These are phyloP conservation scores for Didymella keratinophila DNA, from an alignment of 2,329 filamentous ascomycete genomes.

Conservation along the genomic window DNA sequence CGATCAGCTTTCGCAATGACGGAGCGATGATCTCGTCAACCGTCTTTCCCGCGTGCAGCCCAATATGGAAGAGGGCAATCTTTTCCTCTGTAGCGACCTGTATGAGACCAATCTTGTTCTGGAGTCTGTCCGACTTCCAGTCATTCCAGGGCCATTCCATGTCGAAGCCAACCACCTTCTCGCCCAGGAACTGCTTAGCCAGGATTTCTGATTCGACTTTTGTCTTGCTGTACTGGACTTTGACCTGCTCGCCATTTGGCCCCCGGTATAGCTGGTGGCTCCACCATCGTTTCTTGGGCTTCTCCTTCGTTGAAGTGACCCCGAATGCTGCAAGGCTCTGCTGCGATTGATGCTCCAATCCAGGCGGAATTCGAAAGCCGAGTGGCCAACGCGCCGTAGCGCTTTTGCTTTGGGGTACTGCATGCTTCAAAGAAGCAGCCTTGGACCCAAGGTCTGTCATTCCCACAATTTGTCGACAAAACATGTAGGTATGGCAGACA, in stretches of 20 bases:
- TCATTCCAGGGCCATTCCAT: conserved; percentile 77
- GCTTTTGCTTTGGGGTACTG: neutral
- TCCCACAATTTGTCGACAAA: neutral
- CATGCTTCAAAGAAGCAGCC: neutral
- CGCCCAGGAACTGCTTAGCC: conserved; percentile 69
- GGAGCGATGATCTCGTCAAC: conserved; percentile 70
- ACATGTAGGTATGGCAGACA: neutral
- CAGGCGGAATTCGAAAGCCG: conserved; percentile 28
- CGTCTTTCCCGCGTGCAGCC: conserved; percentile 58
- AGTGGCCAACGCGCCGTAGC: conserved; percentile 31
- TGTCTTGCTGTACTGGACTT: conserved; percentile 79
- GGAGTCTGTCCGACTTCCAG: conserved; percentile 57
- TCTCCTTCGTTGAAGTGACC: conserved; percentile 9
- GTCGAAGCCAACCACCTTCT: conserved; percentile 84
- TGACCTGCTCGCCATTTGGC: conserved; percentile 62
- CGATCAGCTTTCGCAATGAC: conserved; percentile 74
- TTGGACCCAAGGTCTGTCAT: conserved; percentile 1
- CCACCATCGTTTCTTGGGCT: conserved; percentile 62
- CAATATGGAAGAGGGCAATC: conserved; percentile 83
- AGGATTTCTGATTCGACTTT: conserved; percentile 72
- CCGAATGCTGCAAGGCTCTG: conserved; percentile 18
- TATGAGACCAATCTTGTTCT: conserved; percentile 79
- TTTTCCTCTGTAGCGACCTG: conserved; percentile 80
- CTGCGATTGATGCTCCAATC: conserved; percentile 24
- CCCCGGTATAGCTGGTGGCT: conserved; percentile 72